Conservation (phyloP, 1,284 basidiomycete species). For the Ustilago bromivora region DNA sequence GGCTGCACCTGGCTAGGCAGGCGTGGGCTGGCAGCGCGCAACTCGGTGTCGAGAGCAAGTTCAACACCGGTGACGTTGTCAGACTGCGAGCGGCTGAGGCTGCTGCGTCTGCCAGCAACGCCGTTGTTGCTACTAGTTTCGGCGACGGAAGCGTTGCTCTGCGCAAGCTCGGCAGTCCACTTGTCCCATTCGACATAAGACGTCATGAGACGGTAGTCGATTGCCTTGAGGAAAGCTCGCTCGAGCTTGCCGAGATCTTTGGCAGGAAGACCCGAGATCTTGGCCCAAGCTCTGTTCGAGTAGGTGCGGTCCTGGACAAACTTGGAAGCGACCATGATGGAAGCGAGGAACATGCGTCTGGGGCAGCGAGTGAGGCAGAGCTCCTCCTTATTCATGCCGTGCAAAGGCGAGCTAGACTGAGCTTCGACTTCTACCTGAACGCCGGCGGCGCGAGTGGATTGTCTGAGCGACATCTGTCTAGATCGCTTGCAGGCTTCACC, state of each 20-base stretch:
- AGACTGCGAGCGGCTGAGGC: slow-evolving; percentile 44
- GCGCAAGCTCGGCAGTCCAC: slow-evolving; percentile 60
- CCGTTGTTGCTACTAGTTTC: slow-evolving; percentile 1
- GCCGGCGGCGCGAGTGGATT: slow-evolving; percentile 28
- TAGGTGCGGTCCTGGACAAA: slow-evolving; percentile 93
- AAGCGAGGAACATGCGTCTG: slow-evolving; percentile 85
- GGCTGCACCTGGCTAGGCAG: slow-evolving; percentile 39
- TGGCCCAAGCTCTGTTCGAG: slow-evolving; percentile 88
- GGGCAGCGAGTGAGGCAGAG: slow-evolving; percentile 74
- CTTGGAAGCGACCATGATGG: slow-evolving; percentile 87
- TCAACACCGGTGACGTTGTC: slow-evolving; percentile 50
- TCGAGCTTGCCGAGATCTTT: slow-evolving; percentile 71
- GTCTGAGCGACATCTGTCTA: slow-evolving; percentile 22
- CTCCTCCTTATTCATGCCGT: slow-evolving; percentile 46
- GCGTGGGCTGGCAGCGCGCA: slow-evolving; percentile 42
- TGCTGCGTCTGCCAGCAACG: slow-evolving; percentile 24
- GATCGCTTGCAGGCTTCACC: slow-evolving; percentile 37
- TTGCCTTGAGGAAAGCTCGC: slow-evolving; percentile 70
- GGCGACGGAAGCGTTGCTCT: slow-evolving; percentile 9
- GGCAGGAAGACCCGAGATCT: slow-evolving; percentile 72
- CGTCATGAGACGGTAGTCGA: slow-evolving; percentile 71
- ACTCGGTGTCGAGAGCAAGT: slow-evolving; percentile 38
- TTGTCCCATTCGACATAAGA: slow-evolving; percentile 56
- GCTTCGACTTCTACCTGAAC: slow-evolving; percentile 22
- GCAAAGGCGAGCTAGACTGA: slow-evolving; percentile 32